A percentile compares a stretch with the other conserved stretches of the same genome.
Conservation (phyloP, 2,329 filamentous ascomycete genomes). For the Alternaria sp. region DNA sequence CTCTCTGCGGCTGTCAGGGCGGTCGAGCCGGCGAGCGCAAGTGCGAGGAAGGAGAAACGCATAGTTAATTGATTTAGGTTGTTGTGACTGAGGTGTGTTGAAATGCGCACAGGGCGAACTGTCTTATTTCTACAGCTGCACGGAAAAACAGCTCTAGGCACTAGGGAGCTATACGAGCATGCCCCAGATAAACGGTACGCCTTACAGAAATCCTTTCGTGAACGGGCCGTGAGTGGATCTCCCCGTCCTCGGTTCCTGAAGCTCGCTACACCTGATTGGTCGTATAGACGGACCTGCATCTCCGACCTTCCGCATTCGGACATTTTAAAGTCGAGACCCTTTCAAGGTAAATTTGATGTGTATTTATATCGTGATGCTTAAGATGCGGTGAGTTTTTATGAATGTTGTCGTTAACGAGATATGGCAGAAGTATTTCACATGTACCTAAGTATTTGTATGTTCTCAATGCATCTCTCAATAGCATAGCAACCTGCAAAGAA, state of each 20-base stretch:
- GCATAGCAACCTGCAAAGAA: too few species aligned
- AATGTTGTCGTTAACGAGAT: too few species aligned
- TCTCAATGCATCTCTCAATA: too few species aligned
- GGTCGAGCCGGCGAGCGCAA: background rate
- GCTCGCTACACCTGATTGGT: background rate
- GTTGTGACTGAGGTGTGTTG: background rate
- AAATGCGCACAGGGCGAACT: background rate
- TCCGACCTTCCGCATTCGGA: background rate
- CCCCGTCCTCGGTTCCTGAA: background rate
- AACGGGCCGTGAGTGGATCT: background rate
- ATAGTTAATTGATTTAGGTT: background rate
- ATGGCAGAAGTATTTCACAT: too few species aligned
- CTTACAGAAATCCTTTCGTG: background rate
- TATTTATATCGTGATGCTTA: background rate
- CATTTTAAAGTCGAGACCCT: background rate
- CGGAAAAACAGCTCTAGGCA: background rate
- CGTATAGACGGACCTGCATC: background rate
- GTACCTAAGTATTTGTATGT: too few species aligned
- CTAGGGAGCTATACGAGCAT: background rate
- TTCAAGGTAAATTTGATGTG: background rate
- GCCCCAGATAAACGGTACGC: background rate
- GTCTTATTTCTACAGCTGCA: background rate
- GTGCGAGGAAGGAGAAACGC: background rate
- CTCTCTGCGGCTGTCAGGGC: background rate
- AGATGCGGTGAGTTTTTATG: background rate